Evolutionary conservation across 441 rosid genomes (phyloP).

Genomic region (Brassica hybrid): DNA sequence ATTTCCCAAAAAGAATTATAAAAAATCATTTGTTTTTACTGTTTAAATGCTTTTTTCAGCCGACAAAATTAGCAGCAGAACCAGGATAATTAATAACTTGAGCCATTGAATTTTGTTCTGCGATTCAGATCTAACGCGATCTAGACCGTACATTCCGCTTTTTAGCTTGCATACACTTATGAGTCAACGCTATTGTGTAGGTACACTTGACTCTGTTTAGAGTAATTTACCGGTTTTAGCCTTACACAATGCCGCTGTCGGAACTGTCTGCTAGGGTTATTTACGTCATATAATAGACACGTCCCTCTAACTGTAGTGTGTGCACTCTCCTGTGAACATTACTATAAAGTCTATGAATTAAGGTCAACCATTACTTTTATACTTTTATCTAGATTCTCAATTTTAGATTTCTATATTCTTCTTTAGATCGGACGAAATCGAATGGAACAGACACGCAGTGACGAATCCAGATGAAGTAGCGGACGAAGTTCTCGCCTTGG

Average conservation of each 20-base stretch:
- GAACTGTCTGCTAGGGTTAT: neutral
- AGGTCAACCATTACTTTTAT: conserved; percentile 18
- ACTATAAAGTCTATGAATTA: too few species aligned
- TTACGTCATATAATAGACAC: conserved; percentile 11
- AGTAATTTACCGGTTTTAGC: conserved; percentile 29
- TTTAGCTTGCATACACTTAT: neutral
- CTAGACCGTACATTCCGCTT: conserved; percentile 67
- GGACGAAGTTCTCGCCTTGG: conserved; percentile 62
- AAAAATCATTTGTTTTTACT: neutral
- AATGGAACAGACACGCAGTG: conserved; percentile 72
- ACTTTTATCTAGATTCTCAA: conserved; percentile 29
- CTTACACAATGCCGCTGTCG: conserved; percentile 5
- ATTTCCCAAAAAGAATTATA: neutral
- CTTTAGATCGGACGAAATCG: conserved; percentile 38
- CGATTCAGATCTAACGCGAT: conserved; percentile 66
- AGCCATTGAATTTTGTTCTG: conserved; percentile 45
- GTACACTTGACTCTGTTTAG: conserved; percentile 33
- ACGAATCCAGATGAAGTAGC: conserved; percentile 71
- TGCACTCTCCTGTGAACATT: conserved; percentile 18
- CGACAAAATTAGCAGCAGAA: conserved; percentile 31
- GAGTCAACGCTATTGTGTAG: conserved; percentile 31
- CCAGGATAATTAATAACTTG: conserved; percentile 35
- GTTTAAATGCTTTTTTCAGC: conserved; percentile 19
- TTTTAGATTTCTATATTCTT: neutral
- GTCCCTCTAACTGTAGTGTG: conserved; percentile 1